Base-by-base conservation (phyloP, 2,329 filamentous ascomycete species). In the Nothophoma quercina region DNA sequence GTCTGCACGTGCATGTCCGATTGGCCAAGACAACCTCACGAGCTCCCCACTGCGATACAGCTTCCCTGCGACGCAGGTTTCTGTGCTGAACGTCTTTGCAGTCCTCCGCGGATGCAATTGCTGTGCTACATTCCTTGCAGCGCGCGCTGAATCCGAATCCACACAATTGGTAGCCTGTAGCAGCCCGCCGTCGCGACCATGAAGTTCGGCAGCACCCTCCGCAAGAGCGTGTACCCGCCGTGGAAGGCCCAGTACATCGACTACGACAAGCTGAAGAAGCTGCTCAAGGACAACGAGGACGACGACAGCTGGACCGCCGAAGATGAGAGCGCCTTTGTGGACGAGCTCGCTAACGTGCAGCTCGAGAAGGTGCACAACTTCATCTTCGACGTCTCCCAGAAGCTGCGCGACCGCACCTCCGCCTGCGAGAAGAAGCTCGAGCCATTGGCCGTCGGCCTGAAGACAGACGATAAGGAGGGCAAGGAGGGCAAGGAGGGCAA, bases 201-300 rank as follows among this genome's bases (percentile, higher is more conserved):
- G 95, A 89, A 91, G 68, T 99, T 97, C 81, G 93, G 93, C 58
- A 91, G 88, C 79, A 97, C 91, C 43, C 84, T 99, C 55, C 86
- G 87, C 68, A 85, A 86, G 68, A 87, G 90, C 54, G 81, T 90
- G 66, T 95, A 98, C 75, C 78, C 84, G 64, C 91, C 92, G 70
- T 99, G 93, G 93, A 90, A 89, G 75, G 90, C 88, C 73, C 85
- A 96, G 70, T 98, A 99, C 80, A 91, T 99, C 71, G 93, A 98
- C 79, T 99, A 99, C 77, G 80, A 84, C 66, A 96, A 93, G 83
- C 87, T 99, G 62, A 98, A 98, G 83, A 83, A 83, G 68, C 83
- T 99, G 53, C 80, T 99, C 55, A 88, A 91, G 59, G 95, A 98
- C 74, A 68, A 66, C 50, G 76, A 75, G 53, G 82, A 78, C 43